These are phyloP conservation scores for Mikania micrantha DNA, from an alignment of 129 eudicot genomes.

Conservation along the genomic window DNA sequence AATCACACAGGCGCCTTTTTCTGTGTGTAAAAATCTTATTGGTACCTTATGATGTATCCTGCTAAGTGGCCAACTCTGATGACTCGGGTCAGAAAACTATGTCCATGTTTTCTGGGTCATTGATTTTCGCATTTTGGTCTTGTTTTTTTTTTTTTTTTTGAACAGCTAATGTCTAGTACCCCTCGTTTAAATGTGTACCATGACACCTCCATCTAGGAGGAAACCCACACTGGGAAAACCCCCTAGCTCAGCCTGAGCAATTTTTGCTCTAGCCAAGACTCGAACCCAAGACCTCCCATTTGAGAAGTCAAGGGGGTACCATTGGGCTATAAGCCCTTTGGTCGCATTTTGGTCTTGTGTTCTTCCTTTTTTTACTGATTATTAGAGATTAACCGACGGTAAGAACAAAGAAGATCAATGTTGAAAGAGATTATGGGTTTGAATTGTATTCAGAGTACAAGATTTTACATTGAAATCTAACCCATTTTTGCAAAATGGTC, in stretches of 20 bases:
- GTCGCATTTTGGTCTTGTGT: too few relatives aligned
- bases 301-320: too few relatives aligned
- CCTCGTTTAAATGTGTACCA: too few relatives aligned
- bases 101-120: slow-evolving; percentile 6
- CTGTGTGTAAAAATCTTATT: slow-evolving; percentile 8
- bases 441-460: background rate
- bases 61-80: slow-evolving; percentile 13
- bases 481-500: slow-evolving; percentile 15
- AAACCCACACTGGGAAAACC: too few relatives aligned
- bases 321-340: too few relatives aligned
- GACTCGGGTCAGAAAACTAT: slow-evolving; percentile 2
- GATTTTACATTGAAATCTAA: background rate
- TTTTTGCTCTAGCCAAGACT: too few relatives aligned
- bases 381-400: background rate
- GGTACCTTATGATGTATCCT: slow-evolving; percentile 10
- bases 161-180: too few relatives aligned
- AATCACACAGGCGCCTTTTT: slow-evolving; percentile 5
- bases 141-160: background rate
- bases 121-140: slow-evolving; percentile 3
- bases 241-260: too few relatives aligned
- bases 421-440: background rate
- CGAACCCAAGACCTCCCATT: too few relatives aligned
- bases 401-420: background rate
- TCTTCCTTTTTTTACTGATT: background rate
- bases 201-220: too few relatives aligned